phyloP scores from a whole-genome alignment of 768 basidiomycete genomes.

The Trametes coccinea region DNA sequence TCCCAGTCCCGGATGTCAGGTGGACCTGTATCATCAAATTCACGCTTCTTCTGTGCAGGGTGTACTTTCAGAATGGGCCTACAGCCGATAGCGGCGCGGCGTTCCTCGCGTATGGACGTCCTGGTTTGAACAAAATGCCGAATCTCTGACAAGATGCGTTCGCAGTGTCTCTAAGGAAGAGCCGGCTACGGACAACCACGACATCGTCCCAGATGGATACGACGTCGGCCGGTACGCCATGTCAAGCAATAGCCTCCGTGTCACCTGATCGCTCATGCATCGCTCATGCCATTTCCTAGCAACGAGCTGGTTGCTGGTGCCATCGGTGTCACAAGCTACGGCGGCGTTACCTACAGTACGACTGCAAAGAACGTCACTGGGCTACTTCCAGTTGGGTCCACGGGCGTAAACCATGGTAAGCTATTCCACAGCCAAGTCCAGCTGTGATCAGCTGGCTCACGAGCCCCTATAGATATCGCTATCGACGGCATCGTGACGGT shows the following conservation, averaged over 20 bases:
- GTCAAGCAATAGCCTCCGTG: no score
- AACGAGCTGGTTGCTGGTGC: constrained; percentile 42
- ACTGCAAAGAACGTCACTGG: constrained; percentile 49
- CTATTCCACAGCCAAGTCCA: not conserved
- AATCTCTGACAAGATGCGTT: not conserved
- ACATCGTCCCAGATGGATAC: constrained; percentile 50
- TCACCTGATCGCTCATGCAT: no score
- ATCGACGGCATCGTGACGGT: constrained; percentile 58
- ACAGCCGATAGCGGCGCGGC: constrained; percentile 48
- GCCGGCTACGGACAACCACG: constrained; percentile 39
- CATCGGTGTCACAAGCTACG: constrained; percentile 40
- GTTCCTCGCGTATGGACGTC: constrained; percentile 54
- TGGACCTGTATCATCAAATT: not conserved
- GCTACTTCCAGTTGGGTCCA: constrained; percentile 51
- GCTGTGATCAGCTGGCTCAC: no score
- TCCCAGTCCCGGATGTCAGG: not conserved
- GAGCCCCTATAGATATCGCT: constrained; percentile 47
- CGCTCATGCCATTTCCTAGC: constrained; percentile 24
- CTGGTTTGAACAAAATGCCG: not conserved
- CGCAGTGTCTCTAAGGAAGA: constrained; percentile 51
- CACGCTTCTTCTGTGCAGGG: constrained; percentile 44
- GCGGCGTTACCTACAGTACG: constrained; percentile 49
- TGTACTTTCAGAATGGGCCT: constrained; percentile 61
- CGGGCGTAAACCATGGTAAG: constrained; percentile 54
- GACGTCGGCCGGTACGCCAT: constrained; percentile 44